phyloP scores from a whole-genome alignment of 1,139 yeast genomes.

The Arxiozyma heterogenica region DNA sequence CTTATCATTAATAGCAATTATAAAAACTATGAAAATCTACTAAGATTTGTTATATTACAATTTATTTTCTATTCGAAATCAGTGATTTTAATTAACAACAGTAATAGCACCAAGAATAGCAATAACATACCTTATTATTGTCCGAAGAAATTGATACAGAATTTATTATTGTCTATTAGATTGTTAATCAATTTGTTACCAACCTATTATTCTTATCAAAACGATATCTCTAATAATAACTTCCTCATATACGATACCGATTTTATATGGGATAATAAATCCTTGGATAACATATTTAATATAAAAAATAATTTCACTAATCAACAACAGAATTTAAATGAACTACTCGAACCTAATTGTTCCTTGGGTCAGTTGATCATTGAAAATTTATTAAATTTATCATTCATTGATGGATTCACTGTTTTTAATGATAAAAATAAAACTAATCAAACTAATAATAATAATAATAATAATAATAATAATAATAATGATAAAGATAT shows the following conservation, averaged over 20 bases:
- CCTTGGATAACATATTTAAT: not conserved
- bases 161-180: conserved; percentile 49
- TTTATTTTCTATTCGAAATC: not conserved
- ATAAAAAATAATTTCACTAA: not conserved
- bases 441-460: conserved; percentile 9
- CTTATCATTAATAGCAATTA: conserved; percentile 50
- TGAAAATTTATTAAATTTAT: conserved; percentile 39
- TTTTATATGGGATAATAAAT: not conserved
- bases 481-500: conserved; percentile 9
- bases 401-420: conserved; percentile 41
- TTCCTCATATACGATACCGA: not conserved
- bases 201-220: conserved; percentile 37
- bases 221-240: not conserved
- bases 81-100: not conserved
- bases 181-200: conserved; percentile 62
- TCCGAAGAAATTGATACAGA: conserved; percentile 14
- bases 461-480: conserved; percentile 4
- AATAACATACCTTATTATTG: not conserved
- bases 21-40: conserved; percentile 46
- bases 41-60: conserved; percentile 33
- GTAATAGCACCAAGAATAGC: no score
- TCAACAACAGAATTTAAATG: not conserved
- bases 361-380: conserved; percentile 47
- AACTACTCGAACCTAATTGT: not conserved
- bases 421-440: conserved; percentile 6